These are phyloP conservation scores for Boletus hoseneyae DNA, from an alignment of 1,284 basidiomycete genomes.

Conservation along the genomic window DNA sequence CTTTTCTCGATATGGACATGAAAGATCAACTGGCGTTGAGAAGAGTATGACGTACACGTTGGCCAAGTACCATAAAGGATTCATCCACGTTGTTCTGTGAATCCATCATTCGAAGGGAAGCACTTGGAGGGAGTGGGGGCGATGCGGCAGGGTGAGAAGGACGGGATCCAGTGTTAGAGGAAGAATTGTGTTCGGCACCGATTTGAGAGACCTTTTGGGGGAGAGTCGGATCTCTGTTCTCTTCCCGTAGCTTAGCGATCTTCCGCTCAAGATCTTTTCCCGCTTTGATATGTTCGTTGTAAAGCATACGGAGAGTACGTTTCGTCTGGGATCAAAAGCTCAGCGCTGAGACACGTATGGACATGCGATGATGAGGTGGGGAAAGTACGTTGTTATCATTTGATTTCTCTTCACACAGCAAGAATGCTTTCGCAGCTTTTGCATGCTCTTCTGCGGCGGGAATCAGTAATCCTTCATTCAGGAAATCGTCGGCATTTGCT, in stretches of 20 bases:
- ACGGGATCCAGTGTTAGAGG: slow-evolving; percentile 24
- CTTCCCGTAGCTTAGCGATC: slow-evolving; percentile 64
- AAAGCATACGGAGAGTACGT: slow-evolving; percentile 67
- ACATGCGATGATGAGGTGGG: slow-evolving; percentile 7
- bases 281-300: slow-evolving; percentile 66
- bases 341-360: slow-evolving; percentile 7
- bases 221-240: slow-evolving; percentile 68
- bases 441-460: slow-evolving; percentile 61
- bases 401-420: slow-evolving; percentile 64
- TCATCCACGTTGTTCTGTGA: slow-evolving; percentile 75
- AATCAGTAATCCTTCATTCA: slow-evolving; percentile 59
- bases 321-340: slow-evolving; percentile 53
- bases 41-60: slow-evolving; percentile 44
- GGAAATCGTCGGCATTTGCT: slow-evolving; percentile 69
- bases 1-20: slow-evolving; percentile 33
- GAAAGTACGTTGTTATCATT: slow-evolving; percentile 63
- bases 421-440: slow-evolving; percentile 71
- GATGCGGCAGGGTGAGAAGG: slow-evolving; percentile 37
- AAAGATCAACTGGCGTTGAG: slow-evolving; percentile 10
- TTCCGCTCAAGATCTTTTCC: slow-evolving; percentile 66
- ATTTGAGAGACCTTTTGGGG: slow-evolving; percentile 44
- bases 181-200: slow-evolving; percentile 27
- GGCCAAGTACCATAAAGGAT: slow-evolving; percentile 79
- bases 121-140: slow-evolving; percentile 40
- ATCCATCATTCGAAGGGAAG: slow-evolving; percentile 50